A percentile compares a stretch with the other conserved stretches of the same genome.
phyloP scores from a whole-genome alignment of 1,284 basidiomycete species.

The Ceratobasidium papillatum region DNA sequence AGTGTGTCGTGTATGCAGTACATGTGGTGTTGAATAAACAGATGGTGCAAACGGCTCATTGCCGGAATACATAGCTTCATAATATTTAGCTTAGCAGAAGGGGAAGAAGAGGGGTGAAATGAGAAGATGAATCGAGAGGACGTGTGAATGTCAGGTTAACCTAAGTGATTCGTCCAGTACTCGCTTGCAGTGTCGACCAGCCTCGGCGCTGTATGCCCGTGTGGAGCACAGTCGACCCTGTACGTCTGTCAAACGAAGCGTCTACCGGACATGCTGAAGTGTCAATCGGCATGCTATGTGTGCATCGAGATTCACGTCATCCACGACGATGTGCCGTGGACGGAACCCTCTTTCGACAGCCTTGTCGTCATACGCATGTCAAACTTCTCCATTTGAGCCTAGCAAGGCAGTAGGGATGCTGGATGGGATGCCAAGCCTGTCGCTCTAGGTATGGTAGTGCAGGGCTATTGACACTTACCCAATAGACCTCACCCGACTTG shows the following conservation, averaged over 20 bases:
- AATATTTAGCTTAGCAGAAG: background rate
- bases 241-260: too few species aligned
- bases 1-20: background rate
- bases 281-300: background rate
- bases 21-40: constrained; percentile 1
- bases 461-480: too few species aligned
- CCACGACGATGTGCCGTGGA: background rate
- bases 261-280: background rate
- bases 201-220: too few species aligned
- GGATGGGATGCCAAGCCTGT: too few species aligned
- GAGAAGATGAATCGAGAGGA: too few species aligned
- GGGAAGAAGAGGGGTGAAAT: background rate
- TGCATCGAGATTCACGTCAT: background rate
- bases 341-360: background rate
- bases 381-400: background rate
- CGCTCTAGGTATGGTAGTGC: too few species aligned
- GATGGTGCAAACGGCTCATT: background rate
- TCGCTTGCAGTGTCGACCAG: too few species aligned
- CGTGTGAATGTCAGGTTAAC: too few species aligned
- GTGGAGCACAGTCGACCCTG: too few species aligned
- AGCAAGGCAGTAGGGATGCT: too few species aligned
- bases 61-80: background rate
- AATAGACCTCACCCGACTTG: too few species aligned
- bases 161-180: too few species aligned
- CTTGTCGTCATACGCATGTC: background rate